Evolutionary conservation across 1,139 yeast species (phyloP).

Genomic region (Oligophagozyma castellii): DNA sequence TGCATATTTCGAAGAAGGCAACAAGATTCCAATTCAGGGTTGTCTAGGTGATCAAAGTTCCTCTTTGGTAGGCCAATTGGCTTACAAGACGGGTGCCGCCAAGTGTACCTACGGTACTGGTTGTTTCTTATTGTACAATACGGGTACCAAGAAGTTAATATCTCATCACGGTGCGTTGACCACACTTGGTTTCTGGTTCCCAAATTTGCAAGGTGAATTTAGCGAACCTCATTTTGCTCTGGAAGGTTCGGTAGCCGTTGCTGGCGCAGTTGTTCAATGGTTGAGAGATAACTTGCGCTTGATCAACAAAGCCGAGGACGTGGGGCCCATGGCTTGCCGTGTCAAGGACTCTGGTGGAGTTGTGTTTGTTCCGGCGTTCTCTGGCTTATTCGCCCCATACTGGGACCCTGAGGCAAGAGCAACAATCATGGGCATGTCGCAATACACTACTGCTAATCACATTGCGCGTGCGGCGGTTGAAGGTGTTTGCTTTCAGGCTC

Average conservation of each 20-base stretch:
- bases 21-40: slow-evolving; percentile 67
- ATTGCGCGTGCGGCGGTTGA: slow-evolving; percentile 90
- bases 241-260: slow-evolving; percentile 94
- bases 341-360: slow-evolving; percentile 83
- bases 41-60: slow-evolving; percentile 94
- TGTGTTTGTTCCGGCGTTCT: slow-evolving; percentile 88
- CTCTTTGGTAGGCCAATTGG: slow-evolving; percentile 85
- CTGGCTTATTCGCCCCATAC: slow-evolving; percentile 90
- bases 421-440: slow-evolving; percentile 84
- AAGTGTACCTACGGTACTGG: slow-evolving; percentile 98
- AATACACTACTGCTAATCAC: slow-evolving; percentile 75
- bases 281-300: slow-evolving; percentile 78
- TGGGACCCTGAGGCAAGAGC: slow-evolving; percentile 94
- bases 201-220: slow-evolving; percentile 37
- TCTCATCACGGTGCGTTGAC: slow-evolving; percentile 76
- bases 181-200: slow-evolving; percentile 84
- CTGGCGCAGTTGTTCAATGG: slow-evolving; percentile 94
- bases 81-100: slow-evolving; percentile 71
- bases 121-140: slow-evolving; percentile 78
- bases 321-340: slow-evolving; percentile 79
- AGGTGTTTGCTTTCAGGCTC: slow-evolving; percentile 88
- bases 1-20: slow-evolving; percentile 8
- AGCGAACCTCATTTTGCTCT: slow-evolving; percentile 68
- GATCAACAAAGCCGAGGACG: slow-evolving; percentile 70
- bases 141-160: slow-evolving; percentile 54